Conservation (phyloP, 2,329 filamentous ascomycete species). For the Trichoderma polysporum region DNA sequence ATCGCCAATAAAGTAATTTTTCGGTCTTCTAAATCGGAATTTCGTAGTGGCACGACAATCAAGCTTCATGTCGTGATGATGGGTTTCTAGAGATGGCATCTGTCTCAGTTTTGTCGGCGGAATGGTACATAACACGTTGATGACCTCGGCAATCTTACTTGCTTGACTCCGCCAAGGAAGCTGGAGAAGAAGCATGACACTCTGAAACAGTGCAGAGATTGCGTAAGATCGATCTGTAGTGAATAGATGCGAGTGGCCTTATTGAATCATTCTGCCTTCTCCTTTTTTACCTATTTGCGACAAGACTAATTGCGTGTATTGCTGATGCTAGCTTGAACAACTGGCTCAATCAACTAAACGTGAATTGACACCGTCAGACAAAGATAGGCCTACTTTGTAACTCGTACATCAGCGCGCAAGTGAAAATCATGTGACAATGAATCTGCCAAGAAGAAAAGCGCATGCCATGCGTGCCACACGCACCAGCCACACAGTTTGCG, state of each 20-base stretch:
- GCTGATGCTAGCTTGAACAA: background rate
- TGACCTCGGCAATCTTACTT: background rate
- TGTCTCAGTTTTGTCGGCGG: background rate
- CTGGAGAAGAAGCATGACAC: background rate
- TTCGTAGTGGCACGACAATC: background rate
- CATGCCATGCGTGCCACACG: background rate
- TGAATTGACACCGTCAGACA: background rate
- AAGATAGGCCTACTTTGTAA: no score
- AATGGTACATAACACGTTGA: background rate
- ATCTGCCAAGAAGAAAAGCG: background rate
- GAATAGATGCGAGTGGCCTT: background rate
- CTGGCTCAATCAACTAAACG: background rate
- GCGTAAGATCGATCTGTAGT: background rate
- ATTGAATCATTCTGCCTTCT: background rate
- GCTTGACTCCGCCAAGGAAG: background rate
- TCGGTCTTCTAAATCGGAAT: background rate
- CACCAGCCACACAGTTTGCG: conserved; percentile 7
- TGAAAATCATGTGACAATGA: background rate
- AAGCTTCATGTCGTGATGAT: background rate
- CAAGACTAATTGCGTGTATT: background rate
- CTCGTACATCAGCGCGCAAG: background rate
- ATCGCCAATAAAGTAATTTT: background rate
- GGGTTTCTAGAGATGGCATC: background rate
- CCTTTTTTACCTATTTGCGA: background rate
- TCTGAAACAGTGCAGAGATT: conserved; percentile 6